Percentiles rank a stretch among this genome's conserved stretches.
Evolutionary conservation across 257 asterid species (phyloP).

Genomic region (Penstemon eatonii): DNA sequence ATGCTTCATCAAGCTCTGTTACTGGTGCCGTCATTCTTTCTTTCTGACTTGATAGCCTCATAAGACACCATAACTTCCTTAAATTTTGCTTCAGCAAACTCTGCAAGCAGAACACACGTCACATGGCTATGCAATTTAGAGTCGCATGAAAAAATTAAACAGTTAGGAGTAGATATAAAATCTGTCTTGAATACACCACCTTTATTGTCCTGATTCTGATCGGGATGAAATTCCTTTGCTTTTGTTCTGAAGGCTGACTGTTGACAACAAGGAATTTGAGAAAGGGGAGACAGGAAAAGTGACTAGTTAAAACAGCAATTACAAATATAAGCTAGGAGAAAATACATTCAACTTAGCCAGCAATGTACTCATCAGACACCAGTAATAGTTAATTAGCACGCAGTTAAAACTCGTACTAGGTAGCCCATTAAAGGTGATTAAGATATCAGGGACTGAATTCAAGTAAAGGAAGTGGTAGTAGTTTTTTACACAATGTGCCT

Average conservation of each 20-base stretch:
- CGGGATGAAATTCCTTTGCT: slow-evolving; percentile 91
- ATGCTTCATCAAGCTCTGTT: slow-evolving; percentile 3
- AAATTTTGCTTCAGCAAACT: slow-evolving; percentile 74
- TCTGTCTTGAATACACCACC: slow-evolving; percentile 37
- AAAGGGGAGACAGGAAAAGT: background rate
- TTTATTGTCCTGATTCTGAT: slow-evolving; percentile 84
- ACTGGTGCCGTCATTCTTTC: slow-evolving; percentile 44
- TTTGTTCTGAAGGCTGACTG: slow-evolving; percentile 89
- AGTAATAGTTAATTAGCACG: background rate
- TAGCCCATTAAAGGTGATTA: background rate
- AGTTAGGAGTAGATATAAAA: slow-evolving; percentile 5
- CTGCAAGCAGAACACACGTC: slow-evolving; percentile 40
- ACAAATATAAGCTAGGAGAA: slow-evolving; percentile 3
- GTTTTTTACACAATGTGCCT: too few species aligned
- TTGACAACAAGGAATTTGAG: slow-evolving; percentile 23
- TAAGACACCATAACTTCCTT: slow-evolving; percentile 76
- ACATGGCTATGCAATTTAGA: slow-evolving; percentile 18
- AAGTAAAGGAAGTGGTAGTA: too few species aligned
- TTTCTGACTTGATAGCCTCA: slow-evolving; percentile 58
- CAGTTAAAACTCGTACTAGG: background rate
- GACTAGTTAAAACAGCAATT: slow-evolving; percentile 5
- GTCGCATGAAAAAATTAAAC: slow-evolving; percentile 10
- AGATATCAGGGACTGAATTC: background rate
- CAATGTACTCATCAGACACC: background rate
- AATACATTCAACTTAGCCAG: background rate